A percentile compares a stretch with the other conserved stretches of the same genome.
These are phyloP conservation scores for Brassica balearica DNA, from an alignment of 441 rosid genomes.

Conservation along the genomic window DNA sequence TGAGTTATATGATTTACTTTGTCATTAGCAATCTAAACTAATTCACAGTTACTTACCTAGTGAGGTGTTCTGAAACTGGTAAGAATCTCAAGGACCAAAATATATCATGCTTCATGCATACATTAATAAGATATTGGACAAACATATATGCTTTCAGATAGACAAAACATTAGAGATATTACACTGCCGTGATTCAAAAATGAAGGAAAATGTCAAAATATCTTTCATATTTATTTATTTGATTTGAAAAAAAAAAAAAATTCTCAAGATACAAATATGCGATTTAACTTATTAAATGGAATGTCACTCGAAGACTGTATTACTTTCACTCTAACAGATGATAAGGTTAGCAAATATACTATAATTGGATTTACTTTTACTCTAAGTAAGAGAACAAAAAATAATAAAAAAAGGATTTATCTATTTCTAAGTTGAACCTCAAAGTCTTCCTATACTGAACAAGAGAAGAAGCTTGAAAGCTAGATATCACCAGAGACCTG, in stretches of 20 bases:
- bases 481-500: slow-evolving; percentile 36
- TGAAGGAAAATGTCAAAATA: not conserved
- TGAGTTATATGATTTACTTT: not conserved
- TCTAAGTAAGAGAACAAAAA: slow-evolving; percentile 24
- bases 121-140: no score
- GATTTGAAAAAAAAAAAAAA: not conserved
- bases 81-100: no score
- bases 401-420: slow-evolving; percentile 28
- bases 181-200: no score
- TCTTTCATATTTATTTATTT: not conserved
- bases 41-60: not conserved
- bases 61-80: not conserved
- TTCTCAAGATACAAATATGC: not conserved
- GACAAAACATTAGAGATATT: no score
- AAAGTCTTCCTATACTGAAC: slow-evolving; percentile 8
- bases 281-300: slow-evolving; percentile 1
- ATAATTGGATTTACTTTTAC: slow-evolving; percentile 31
- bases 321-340: not conserved
- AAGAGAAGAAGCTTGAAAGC: slow-evolving; percentile 3
- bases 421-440: slow-evolving; percentile 26
- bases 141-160: no score
- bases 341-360: slow-evolving; percentile 29
- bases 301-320: no score
- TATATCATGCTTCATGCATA: no score
- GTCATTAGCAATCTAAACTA: not conserved